phyloP scores from a whole-genome alignment of 2,329 filamentous ascomycete species.

The Aaosphaeria arxii region DNA sequence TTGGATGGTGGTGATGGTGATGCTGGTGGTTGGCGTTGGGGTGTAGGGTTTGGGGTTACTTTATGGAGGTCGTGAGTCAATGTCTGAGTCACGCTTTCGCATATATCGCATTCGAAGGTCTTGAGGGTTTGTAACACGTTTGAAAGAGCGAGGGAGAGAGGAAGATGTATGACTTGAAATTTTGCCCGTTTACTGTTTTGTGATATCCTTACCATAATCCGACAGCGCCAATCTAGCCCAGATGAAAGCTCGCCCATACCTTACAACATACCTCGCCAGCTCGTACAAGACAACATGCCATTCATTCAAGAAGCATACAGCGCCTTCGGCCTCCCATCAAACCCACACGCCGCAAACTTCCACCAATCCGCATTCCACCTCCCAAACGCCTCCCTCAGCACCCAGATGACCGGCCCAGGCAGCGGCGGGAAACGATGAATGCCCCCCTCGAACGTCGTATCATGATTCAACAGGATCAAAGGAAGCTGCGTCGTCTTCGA shows the following conservation, averaged over 20 bases:
- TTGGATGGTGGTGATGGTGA: no score
- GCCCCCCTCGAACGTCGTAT: conserved; percentile 13
- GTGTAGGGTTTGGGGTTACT: no score
- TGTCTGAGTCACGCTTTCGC: no score
- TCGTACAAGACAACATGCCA: background rate
- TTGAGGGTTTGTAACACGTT: no score
- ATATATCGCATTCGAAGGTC: no score
- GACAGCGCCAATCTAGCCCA: no score
- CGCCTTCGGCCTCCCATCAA: conserved; percentile 11
- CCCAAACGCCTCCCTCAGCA: conserved; percentile 62
- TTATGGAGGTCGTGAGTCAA: no score
- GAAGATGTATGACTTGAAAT: no score
- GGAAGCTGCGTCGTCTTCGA: conserved; percentile 8
- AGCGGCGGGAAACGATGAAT: conserved; percentile 9
- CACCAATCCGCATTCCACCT: conserved; percentile 47
- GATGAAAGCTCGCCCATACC: background rate
- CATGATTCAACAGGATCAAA: conserved; percentile 12
- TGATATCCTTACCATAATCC: no score
- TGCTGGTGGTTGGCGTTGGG: no score
- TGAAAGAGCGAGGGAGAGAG: no score
- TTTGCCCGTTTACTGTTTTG: no score
- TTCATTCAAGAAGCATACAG: background rate
- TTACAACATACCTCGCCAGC: background rate
- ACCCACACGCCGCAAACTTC: conserved; percentile 15
- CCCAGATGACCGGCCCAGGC: conserved; percentile 62